Conservation (phyloP, 306 rosid species). For the Sophora flavescens region DNA sequence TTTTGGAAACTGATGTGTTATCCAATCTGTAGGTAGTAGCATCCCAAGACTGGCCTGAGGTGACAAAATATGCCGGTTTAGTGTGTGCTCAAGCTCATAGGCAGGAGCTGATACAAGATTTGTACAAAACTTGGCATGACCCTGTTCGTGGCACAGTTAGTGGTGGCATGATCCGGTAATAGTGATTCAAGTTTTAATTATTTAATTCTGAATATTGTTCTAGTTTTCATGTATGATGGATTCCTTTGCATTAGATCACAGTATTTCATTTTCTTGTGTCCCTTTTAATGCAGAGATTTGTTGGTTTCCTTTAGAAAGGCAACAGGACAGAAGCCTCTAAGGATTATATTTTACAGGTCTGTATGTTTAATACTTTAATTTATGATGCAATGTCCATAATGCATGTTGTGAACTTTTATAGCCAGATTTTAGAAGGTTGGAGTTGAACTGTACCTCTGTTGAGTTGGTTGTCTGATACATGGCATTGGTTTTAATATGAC, state of each 20-base stretch:
- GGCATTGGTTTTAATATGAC: conserved; percentile 17
- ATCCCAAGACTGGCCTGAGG: conserved; percentile 98
- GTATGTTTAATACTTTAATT: conserved; percentile 16
- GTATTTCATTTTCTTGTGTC: conserved; percentile 22
- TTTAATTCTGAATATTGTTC: conserved; percentile 5
- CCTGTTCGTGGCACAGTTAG: conserved; percentile 90
- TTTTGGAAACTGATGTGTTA: conserved; percentile 44
- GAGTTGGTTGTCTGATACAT: neutral
- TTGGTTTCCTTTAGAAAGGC: conserved; percentile 89
- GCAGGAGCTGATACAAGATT: conserved; percentile 92
- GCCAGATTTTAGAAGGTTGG: neutral
- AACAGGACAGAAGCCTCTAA: conserved; percentile 89
- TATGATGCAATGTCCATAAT: neutral
- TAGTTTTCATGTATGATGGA: conserved; percentile 26
- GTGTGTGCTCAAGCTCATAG: conserved; percentile 97
- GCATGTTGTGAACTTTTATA: neutral
- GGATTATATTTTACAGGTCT: conserved; percentile 94
- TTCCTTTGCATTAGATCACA: conserved; percentile 36
- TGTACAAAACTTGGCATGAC: conserved; percentile 94
- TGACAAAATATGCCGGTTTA: conserved; percentile 91
- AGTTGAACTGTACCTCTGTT: neutral
- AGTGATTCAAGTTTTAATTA: conserved; percentile 14
- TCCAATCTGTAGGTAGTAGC: conserved; percentile 82
- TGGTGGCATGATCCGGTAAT: conserved; percentile 93
- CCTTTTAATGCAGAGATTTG: conserved; percentile 70